These are phyloP conservation scores for Pseudogymnoascus sp. DNA, from an alignment of 2,329 filamentous ascomycete genomes.

Conservation along the genomic window DNA sequence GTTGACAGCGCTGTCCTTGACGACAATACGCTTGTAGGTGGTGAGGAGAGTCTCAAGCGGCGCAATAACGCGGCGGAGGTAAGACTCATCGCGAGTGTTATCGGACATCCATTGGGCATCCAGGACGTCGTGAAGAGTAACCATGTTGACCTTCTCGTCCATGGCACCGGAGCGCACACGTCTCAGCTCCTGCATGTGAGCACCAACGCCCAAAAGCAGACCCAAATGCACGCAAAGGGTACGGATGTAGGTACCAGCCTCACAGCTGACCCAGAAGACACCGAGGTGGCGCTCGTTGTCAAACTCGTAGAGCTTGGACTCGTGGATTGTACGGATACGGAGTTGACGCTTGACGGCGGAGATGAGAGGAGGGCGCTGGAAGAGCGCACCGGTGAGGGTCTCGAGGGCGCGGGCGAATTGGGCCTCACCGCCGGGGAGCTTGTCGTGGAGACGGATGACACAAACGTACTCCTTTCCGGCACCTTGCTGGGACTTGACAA, in stretches of 20 bases:
- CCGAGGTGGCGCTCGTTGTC: constrained; percentile 96
- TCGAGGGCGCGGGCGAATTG: constrained; percentile 92
- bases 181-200: constrained; percentile 96
- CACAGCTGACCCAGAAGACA: constrained; percentile 99
- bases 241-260: constrained; percentile 97
- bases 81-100: constrained; percentile 90
- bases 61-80: constrained; percentile 82
- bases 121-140: constrained; percentile 89
- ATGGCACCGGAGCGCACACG: constrained; percentile 91
- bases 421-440: constrained; percentile 83
- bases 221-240: constrained; percentile 94
- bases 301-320: constrained; percentile 94
- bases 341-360: constrained; percentile 98
- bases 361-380: constrained; percentile 94
- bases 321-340: constrained; percentile 95
- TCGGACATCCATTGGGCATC: constrained; percentile 96
- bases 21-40: constrained; percentile 91
- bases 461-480: constrained; percentile 99
- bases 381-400: constrained; percentile 90
- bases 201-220: constrained; percentile 69
- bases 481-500: constrained; percentile 98
- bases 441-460: constrained; percentile 91
- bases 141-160: constrained; percentile 82
- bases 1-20: constrained; percentile 95
- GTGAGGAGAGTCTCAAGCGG: constrained; percentile 88